These are phyloP conservation scores for Fonsecaea pedrosoi DNA, from an alignment of 2,329 filamentous ascomycete species.

Conservation along the genomic window DNA sequence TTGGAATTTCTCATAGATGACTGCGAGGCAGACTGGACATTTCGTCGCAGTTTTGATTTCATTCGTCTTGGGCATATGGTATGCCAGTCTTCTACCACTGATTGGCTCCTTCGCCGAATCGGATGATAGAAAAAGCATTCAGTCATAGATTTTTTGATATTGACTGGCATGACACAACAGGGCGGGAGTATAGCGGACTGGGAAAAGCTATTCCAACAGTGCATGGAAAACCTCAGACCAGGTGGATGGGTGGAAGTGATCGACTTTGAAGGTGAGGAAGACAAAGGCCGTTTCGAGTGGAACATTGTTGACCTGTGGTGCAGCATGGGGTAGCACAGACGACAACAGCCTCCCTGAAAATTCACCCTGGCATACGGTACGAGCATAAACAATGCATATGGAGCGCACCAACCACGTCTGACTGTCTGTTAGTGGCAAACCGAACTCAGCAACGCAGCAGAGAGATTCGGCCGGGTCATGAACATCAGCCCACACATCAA, in stretches of 20 bases:
- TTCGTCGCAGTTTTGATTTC: constrained; percentile 48
- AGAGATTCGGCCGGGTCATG: constrained; percentile 29
- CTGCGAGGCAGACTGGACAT: constrained; percentile 51
- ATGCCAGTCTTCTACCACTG: background rate
- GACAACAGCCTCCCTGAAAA: constrained; percentile 41
- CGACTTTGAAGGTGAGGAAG: constrained; percentile 39
- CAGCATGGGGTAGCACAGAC: constrained; percentile 42
- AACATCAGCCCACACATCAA: constrained; percentile 34
- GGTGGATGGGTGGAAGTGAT: constrained; percentile 44
- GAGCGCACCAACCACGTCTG: background rate
- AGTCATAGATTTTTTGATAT: background rate
- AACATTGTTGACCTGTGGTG: background rate
- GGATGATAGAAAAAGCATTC: background rate
- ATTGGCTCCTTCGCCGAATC: background rate
- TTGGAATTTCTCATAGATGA: constrained; percentile 55
- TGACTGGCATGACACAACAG: constrained; percentile 3
- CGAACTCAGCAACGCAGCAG: constrained; percentile 29
- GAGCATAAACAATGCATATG: background rate
- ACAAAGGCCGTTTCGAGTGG: background rate
- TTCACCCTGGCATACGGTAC: constrained; percentile 23
- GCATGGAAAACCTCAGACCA: constrained; percentile 40
- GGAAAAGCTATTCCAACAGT: constrained; percentile 40
- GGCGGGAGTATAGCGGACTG: constrained; percentile 47
- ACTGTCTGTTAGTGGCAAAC: constrained; percentile 27
- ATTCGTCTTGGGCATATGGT: constrained; percentile 48